A percentile compares a stretch with the other conserved stretches of the same genome.
phyloP scores from a whole-genome alignment of 345 rosid species.

The Melaleuca alternifolia region DNA sequence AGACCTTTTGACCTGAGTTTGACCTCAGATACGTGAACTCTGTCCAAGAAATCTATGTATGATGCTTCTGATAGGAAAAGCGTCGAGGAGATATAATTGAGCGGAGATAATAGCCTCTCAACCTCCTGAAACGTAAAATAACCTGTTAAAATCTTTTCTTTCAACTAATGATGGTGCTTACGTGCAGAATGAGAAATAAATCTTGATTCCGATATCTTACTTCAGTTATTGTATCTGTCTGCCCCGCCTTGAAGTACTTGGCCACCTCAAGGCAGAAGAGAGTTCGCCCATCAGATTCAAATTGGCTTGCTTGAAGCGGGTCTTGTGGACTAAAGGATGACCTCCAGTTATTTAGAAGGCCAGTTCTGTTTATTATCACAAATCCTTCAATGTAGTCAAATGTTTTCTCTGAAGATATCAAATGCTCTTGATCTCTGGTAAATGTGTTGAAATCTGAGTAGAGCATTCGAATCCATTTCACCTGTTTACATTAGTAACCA shows the following conservation, averaged over 20 bases:
- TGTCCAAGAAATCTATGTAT: slow-evolving; percentile 73
- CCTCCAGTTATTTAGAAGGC: slow-evolving; percentile 79
- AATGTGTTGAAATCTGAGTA: slow-evolving; percentile 70
- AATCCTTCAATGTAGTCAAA: slow-evolving; percentile 90
- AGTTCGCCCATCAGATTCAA: slow-evolving; percentile 64
- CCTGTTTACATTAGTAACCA: slow-evolving; percentile 28
- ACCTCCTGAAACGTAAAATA: slow-evolving; percentile 47
- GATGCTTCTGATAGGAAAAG: slow-evolving; percentile 67
- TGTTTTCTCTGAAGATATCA: slow-evolving; percentile 43
- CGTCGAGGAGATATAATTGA: slow-evolving; percentile 64
- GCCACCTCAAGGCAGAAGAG: slow-evolving; percentile 87
- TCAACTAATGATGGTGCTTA: background rate
- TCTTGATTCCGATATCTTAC: slow-evolving; percentile 20
- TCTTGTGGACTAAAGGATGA: slow-evolving; percentile 72
- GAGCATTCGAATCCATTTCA: slow-evolving; percentile 89
- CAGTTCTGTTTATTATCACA: slow-evolving; percentile 77
- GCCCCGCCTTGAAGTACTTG: slow-evolving; percentile 50
- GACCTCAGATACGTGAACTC: slow-evolving; percentile 83
- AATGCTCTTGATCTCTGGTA: slow-evolving; percentile 65
- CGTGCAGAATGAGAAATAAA: background rate
- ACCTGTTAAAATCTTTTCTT: background rate
- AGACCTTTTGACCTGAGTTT: slow-evolving; percentile 75
- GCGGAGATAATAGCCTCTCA: slow-evolving; percentile 33
- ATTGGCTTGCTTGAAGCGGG: slow-evolving; percentile 66
- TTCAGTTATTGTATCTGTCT: slow-evolving; percentile 28